These are phyloP conservation scores for Plantago major DNA, from an alignment of 257 asterid species.

Conservation along the genomic window DNA sequence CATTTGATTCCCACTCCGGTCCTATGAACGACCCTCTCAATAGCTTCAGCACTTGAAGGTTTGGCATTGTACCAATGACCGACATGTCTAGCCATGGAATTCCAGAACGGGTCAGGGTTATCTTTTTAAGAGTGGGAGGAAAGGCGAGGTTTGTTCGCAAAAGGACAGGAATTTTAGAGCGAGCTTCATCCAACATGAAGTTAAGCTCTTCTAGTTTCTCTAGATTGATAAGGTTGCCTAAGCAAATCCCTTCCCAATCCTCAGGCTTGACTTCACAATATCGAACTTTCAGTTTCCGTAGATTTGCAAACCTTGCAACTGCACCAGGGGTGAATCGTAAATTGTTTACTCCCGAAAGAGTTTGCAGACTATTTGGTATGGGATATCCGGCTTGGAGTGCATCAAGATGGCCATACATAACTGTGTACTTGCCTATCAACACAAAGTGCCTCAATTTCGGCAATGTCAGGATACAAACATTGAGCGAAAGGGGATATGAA, in stretches of 20 bases:
- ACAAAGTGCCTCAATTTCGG: conserved; percentile 19
- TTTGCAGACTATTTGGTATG: conserved; percentile 7
- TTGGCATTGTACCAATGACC: conserved; percentile 9
- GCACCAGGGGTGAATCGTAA: background rate
- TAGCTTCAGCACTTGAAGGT: conserved; percentile 15
- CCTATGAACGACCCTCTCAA: background rate
- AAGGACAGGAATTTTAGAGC: background rate
- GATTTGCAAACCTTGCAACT: too few relatives aligned
- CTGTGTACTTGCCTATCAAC: background rate
- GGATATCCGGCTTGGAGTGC: too few relatives aligned
- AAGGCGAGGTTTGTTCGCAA: background rate
- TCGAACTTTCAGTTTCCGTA: too few relatives aligned
- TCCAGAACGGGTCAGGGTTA: background rate
- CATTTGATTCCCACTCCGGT: conserved; percentile 8
- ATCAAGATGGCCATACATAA: too few relatives aligned
- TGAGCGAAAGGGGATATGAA: too few relatives aligned
- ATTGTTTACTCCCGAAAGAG: conserved; percentile 1
- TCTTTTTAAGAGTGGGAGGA: background rate
- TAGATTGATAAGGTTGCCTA: conserved; percentile 14
- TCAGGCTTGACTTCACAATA: too few relatives aligned
- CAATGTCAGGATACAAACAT: conserved; percentile 8
- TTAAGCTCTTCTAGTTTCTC: conserved; percentile 19
- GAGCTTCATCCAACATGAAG: background rate
- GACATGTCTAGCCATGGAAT: conserved; percentile 17
- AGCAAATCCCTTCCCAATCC: background rate